Base-by-base conservation (phyloP, 768 basidiomycete species). In the Terana coerulea region DNA sequence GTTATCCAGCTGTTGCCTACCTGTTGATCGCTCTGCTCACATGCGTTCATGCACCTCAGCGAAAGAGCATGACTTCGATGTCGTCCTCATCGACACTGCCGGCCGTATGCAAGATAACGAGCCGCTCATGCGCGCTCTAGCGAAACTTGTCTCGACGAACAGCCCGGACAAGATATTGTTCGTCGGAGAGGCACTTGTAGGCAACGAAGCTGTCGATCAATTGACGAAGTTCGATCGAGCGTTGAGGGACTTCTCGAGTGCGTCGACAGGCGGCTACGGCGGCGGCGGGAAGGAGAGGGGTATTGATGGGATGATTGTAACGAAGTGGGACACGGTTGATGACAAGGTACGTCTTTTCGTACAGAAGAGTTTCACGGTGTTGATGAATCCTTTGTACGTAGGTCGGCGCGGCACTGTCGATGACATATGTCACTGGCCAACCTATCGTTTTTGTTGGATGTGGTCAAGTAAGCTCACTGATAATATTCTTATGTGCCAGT, bases 31-130 rank as follows among this genome's bases (percentile, higher is more conserved):
- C 25, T 33, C 17, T 46, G 50, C 50, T 57, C 8, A 14, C 15
- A 19, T 46, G 19, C 42, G 17, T n/a, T 39, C 25, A 26, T 12
- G 43, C 33, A 12, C 48, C 49, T 47, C 64, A 97, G 95, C 83
- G 28, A 86, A 84, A 58, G 91, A 95, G 60, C 86, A 88, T 55
- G 82, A 85, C 55, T 98, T 97, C 66, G 97, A 99, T 61, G 94
- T 98, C 21, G 95, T 99, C 5, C 75, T 99, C 39, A 92, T 99
- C 61, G 97, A 99, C 66, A 98, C 97, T 1, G 97, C 97, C 17
- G 97, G 97, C 1, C 80, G 95, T 48, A 98, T 98, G 97, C 97
- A 99, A 68, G 97, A 98, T 68, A 99, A 98, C 66, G 97, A 98
- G 86, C 97, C 97, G 1, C 71, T 99, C 56, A 99, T 99, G 97